Percentiles rank a stretch among this genome's conserved stretches.
Evolutionary conservation across 1,139 yeast genomes (phyloP).

Genomic region (Saccharomycopsis crataegensis): DNA sequence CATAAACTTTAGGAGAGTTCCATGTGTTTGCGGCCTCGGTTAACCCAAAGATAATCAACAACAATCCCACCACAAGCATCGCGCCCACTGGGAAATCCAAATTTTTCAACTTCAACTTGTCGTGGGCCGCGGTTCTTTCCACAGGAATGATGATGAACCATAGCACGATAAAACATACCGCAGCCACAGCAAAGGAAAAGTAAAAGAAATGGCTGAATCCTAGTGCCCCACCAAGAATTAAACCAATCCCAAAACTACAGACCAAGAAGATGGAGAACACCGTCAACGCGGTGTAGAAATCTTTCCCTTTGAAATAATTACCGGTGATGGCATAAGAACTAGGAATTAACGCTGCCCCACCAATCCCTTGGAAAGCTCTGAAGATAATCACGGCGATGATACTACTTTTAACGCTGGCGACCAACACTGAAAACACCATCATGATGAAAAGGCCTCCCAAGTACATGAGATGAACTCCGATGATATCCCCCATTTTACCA

Average conservation of each 20-base stretch:
- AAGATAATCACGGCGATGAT: conserved; percentile 30
- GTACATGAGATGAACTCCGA: conserved; percentile 30
- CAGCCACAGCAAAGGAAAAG: conserved; percentile 26
- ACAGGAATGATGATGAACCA: conserved; percentile 23
- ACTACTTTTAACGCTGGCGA: conserved; percentile 27
- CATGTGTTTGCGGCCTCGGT: conserved; percentile 25
- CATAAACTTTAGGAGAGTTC: conserved; percentile 24
- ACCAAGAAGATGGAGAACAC: conserved; percentile 26
- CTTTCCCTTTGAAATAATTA: conserved; percentile 26
- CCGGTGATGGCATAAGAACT: conserved; percentile 29
- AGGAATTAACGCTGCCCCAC: conserved; percentile 32
- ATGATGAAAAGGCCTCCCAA: conserved; percentile 22
- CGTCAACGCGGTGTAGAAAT: conserved; percentile 25
- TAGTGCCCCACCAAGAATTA: conserved; percentile 32
- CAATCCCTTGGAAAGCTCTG: conserved; percentile 34
- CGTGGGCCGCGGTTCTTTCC: conserved; percentile 22
- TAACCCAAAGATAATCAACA: conserved; percentile 26
- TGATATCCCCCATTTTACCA: conserved; percentile 32
- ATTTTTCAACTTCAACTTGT: conserved; percentile 21
- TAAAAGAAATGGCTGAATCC: conserved; percentile 31
- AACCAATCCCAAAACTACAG: conserved; percentile 28
- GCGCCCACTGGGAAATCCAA: conserved; percentile 28
- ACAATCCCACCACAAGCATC: conserved; percentile 28
- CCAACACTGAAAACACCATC: conserved; percentile 27
- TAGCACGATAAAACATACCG: conserved; percentile 19